Base-by-base conservation (phyloP, 306 rosid species). In the Herpetospermum pedunculosum region DNA sequence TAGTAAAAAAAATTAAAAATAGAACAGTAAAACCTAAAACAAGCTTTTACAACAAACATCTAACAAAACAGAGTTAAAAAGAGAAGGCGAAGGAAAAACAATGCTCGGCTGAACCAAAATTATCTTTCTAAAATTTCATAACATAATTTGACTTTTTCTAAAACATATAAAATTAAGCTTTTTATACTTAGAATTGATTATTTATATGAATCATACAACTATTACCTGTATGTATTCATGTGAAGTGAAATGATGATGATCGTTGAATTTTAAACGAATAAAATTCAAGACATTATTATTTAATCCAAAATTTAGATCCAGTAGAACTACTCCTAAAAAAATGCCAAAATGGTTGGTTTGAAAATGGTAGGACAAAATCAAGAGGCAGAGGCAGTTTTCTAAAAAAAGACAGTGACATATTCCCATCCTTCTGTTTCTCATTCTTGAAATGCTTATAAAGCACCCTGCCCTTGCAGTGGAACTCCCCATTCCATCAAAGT, bases 381-480 rank as follows among this genome's bases (percentile, higher is more conserved):
- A n/a, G 6, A 12, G 34, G 2, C 32, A 54, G 62, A 21, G 21
- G 62, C 62, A 26, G 3, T 23, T 44, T 25, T 2, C 16, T 10
- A 16, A 16, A 58, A 28, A 32, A 26, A 11, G 37, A 3, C n/a
- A 58, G 40, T 29, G 65, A 28, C 16, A 58, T 73, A 88, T 84
- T n/a, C 86, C 86, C 79, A 71, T 63, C 11, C 37, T 47, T 23
- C 49, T 59, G 29, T 75, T 47, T 23, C 49, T 59, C 43, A 72
- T 77, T 64, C 72, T 76, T 72, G 60, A 40, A 50, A 70, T 82
- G 76, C n/a, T n/a, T n/a, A n/a, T n/a, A n/a, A n/a, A n/a, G 84
- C 77, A 14, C 21, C 62, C 25, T 16, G 7, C 28, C 10, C 62
- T 54, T 65, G 77, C 64, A 78, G 83, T 46, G 70, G 50, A 68